Evolutionary conservation across 1,139 yeast species (phyloP), one percentile per base, ranked within the genome.

Genomic region (Geotrichum candidum): DNA sequence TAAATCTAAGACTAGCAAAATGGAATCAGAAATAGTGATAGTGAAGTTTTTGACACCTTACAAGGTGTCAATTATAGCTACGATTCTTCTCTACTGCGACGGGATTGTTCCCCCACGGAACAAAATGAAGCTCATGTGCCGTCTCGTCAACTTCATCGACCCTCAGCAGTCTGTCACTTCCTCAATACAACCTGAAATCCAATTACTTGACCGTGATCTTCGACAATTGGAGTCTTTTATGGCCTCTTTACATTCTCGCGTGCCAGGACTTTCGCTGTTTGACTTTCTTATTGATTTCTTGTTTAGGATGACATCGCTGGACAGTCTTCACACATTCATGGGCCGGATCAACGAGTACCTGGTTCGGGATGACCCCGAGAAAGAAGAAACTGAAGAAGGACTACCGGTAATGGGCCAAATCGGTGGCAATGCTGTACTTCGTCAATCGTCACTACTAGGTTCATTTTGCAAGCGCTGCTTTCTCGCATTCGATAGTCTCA

Each of bases 401-500:
- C 23, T 41, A n/a, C 48, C 48, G 18, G 23, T 41, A 18, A 41
- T 41, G 10, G 48, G 48, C 5, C 48, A 41, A 10, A 41, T 41
- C n/a, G 52, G 48, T 11, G 51, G 46, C 22, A 53, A 48, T 11
- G 27, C 53, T 5, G 45, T 45, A 13, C 50, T 27, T 10, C 65
- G 29, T 46, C 56, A 13, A 22, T 35, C 58, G 11, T 69, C 73
- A 1, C 65, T 80, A 53, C 66, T 81, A 31, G 84, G 84, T 3
- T 68, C 72, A 9, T 81, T 78, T 67, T 78, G 80, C 11, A 66
- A 73, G 15, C 69, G 70, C 41, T 76, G 85, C 51, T 76, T 80
- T 0, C 75, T 83, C 3, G 79, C 85, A 9, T 82, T 81, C 67
- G 82, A 80, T 54, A 72, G 82, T 1, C 71, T 87, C 59, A 83